A percentile compares a stretch with the other conserved stretches of the same genome.
Conservation (phyloP, 208 protist genomes). For the Leishmania amazonensis region DNA sequence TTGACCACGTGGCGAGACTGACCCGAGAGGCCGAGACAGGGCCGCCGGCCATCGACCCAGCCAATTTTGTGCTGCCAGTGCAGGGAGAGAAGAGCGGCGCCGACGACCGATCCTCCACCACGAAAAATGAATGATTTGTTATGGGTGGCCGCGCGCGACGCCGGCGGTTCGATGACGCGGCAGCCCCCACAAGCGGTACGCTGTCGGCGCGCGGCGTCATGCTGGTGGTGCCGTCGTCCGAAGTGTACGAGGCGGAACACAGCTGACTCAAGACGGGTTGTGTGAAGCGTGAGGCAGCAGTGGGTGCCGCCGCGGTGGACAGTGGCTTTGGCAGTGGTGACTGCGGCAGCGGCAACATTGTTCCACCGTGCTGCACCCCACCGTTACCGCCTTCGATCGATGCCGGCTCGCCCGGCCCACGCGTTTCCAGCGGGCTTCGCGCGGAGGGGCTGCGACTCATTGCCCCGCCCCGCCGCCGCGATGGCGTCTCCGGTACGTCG, state of each 20-base stretch:
- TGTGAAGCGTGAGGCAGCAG: not conserved
- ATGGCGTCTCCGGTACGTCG: not conserved
- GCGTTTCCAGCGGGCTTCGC: not conserved
- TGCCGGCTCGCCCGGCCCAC: not conserved
- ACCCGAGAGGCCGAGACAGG: constrained; percentile 6
- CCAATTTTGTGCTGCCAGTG: not conserved
- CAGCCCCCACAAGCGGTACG: constrained; percentile 17
- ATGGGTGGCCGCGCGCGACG: constrained; percentile 27
- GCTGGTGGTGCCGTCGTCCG: constrained; percentile 7
- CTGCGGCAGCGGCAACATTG: not conserved
- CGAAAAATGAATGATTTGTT: constrained; percentile 58
- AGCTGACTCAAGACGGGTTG: not conserved
- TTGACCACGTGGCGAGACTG: constrained; percentile 14
- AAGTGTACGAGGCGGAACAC: constrained; percentile 5
- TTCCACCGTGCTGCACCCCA: not conserved
- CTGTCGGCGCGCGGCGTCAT: constrained; percentile 15
- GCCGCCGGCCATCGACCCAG: not conserved
- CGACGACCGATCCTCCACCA: constrained; percentile 42
- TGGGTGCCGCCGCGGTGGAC: not conserved
- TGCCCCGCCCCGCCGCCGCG: not conserved
- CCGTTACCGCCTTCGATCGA: not conserved
- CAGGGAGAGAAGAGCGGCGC: not conserved
- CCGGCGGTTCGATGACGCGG: constrained; percentile 8
- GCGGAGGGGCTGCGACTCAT: constrained; percentile 14
- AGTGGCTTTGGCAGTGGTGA: not conserved